These are phyloP conservation scores for Poronia punctata DNA, from an alignment of 495 filamentous ascomycete species.

Conservation along the genomic window DNA sequence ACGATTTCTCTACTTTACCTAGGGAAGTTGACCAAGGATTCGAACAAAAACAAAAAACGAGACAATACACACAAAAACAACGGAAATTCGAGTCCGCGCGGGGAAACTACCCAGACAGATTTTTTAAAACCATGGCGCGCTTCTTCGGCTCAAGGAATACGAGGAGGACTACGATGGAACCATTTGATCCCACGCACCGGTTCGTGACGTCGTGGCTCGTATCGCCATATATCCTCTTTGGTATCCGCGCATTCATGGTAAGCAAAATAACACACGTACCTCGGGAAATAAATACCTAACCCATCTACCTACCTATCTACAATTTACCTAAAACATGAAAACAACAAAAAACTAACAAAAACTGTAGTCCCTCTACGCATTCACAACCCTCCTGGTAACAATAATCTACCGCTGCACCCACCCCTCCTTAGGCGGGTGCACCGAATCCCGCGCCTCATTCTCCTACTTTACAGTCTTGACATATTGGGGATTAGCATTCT, in stretches of 20 bases:
- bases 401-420: conserved; percentile 50
- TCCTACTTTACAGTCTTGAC: conserved; percentile 74
- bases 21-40: no score
- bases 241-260: conserved; percentile 51
- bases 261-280: no score
- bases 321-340: no score
- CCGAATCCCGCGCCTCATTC: conserved; percentile 46
- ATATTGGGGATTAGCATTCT: conserved; percentile 77
- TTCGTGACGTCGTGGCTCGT: conserved; percentile 75
- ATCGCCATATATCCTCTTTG: conserved; percentile 53
- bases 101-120: no score
- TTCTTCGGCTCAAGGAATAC: conserved; percentile 36
- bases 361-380: conserved; percentile 64
- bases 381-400: conserved; percentile 62
- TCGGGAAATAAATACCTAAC: no score
- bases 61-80: no score
- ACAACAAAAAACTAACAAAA: no score
- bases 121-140: conserved; percentile 1
- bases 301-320: no score
- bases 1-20: no score
- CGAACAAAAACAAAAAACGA: no score
- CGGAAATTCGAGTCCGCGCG: neutral
- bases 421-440: conserved; percentile 23
- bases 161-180: no score
- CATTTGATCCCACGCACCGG: conserved; percentile 53